Conservation (phyloP, 805 yeast genomes). For the Lachancea nothofagi region DNA sequence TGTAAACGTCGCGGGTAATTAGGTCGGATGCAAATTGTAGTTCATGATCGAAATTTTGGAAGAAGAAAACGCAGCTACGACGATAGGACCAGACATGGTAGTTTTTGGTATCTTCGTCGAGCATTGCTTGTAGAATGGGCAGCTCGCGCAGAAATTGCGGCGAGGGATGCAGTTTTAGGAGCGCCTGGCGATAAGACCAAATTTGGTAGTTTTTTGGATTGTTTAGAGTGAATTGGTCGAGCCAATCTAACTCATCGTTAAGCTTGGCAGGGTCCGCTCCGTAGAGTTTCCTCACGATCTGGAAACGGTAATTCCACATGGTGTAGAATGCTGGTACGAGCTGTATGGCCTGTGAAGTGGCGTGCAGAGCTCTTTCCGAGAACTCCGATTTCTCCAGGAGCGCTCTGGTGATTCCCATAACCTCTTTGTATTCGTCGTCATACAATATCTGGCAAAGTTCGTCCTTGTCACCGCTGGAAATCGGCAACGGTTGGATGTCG, state of each 20-base stretch:
- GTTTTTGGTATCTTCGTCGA: constrained; percentile 77
- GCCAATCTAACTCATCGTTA: constrained; percentile 66
- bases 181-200: constrained; percentile 86
- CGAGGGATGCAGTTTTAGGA: constrained; percentile 40
- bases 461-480: constrained; percentile 33
- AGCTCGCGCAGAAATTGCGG: constrained; percentile 46
- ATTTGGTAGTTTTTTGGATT: constrained; percentile 92
- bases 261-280: constrained; percentile 25
- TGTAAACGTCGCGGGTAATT: constrained; percentile 62
- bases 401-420: constrained; percentile 58
- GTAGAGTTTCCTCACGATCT: constrained; percentile 41
- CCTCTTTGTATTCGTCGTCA: constrained; percentile 58
- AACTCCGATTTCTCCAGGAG: constrained; percentile 54
- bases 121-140: constrained; percentile 59
- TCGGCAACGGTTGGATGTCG: constrained; percentile 41
- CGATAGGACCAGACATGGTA: constrained; percentile 96
- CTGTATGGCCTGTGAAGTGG: constrained; percentile 59
- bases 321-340: constrained; percentile 87
- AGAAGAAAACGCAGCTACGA: constrained; percentile 69
- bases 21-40: constrained; percentile 43
- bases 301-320: constrained; percentile 70
- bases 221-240: constrained; percentile 64
- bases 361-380: constrained; percentile 62
- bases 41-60: constrained; percentile 48
- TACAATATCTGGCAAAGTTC: constrained; percentile 65